Base-by-base conservation (phyloP, 371 early-diverging fungal genomes). In the Nosema muscidifuracis region DNA sequence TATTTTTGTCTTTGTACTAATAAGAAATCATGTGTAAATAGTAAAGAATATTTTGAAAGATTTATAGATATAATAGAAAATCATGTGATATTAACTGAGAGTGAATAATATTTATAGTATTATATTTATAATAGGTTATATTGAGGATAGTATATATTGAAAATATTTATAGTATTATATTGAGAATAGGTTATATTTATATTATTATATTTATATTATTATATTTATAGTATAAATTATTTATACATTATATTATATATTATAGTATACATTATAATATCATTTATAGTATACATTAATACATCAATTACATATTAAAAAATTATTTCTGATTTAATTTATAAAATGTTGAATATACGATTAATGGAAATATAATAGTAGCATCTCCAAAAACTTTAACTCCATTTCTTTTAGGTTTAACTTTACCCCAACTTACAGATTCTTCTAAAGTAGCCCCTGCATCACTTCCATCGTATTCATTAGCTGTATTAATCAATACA, bases 361-460 rank as follows among this genome's bases (percentile, higher is more conserved):
- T 12, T 20, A 83, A 56, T 20, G 84, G 84, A 58, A 97, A 96
- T 0, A 93, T 89, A 22, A 97, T 80, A 0, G 94, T 90, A 1
- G 97, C 96, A 74, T 99, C 99, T 0, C 92, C 89, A 80, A 90
- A 91, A 0, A 94, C 87, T 82, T 99, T 99, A 67, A 94, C 90
- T 4, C 90, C 86, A 68, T 86, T 86, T n/a, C 89, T 92, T 65
- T 87, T 85, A 66, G 88, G 82, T 53, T 88, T 85, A 71, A 99
- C 94, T 84, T 99, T 99, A 40, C 99, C 99, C 99, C 99, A 99
- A 18, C 91, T 91, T 33, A 95, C 89, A 9, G 98, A 96, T 79
- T 99, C 99, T 68, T 96, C 95, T 2, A 98, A 92, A 36, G 89
- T 86, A 2, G 98, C 99, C 9, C 99, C 99, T 15, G 97, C 92